Base-by-base conservation (phyloP, 495 filamentous ascomycete species). In the Penicillium robsamsonii region DNA sequence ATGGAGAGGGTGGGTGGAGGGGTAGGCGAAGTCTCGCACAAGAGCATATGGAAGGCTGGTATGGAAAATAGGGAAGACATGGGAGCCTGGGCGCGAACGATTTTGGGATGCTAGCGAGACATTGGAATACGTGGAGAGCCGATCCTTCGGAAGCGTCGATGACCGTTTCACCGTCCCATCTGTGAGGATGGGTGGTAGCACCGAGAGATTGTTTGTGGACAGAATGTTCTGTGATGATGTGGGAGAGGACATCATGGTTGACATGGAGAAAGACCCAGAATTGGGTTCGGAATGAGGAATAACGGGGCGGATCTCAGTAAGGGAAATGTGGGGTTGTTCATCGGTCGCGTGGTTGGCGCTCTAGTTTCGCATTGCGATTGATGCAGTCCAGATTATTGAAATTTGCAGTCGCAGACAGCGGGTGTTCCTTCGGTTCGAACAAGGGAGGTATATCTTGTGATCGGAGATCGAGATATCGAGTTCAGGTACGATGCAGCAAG, bases 1-100 rank as follows among this genome's bases (percentile, higher is more conserved):
- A 79, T 97, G 93, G 62, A 96, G 75, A 13, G 90, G 92, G 66
- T 97, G 90, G 18, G 79, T 78, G 13, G 81, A 61, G 6, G 90
- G 85, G 64, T 97, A 99, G 43, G 95, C 94, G 72, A 97, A 99
- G 77, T 99, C 94, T 60, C 95, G 88, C 31, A 99, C 92, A 8
- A 87, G 79, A 45, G 93, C 82, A 66, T 97, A 97, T 8, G 89
- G 72, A n/a, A 97, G 81, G 66, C 86, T 93, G 38, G 93, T 91
- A 65, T 90, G 88, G 75, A 92, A 96, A 61, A 88, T 69, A 2
- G 92, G 87, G 58, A 91, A 92, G 38, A 89, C 81, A 65, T 87
- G 83, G 20, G 91, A 90, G 60, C 79, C 78, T 38, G 90, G 88
- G 59, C 94, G 82, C 57, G 91, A 92, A 30, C 75, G 73, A 50